Evolutionary conservation across 2,329 filamentous ascomycete genomes (phyloP), one percentile per base, ranked within the genome.

Genomic region (Penicillium sp.): DNA sequence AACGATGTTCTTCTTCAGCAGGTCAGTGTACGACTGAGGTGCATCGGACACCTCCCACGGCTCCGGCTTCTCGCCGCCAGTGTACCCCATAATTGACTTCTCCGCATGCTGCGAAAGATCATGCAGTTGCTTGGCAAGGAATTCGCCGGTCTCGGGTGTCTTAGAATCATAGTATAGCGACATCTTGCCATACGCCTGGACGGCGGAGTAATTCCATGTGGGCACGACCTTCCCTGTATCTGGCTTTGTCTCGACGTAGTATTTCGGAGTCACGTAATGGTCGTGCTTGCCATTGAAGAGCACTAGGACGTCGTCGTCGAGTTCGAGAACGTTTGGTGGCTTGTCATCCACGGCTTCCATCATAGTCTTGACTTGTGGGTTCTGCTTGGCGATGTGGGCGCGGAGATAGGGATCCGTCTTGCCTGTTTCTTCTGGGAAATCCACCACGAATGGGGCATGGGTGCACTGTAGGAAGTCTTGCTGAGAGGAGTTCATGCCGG

Each of bases 161-260:
- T 77, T 77, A 7, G 79, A 65, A 57, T 88, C 82, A 57, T 74
- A 80, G 61, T 80, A 83, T 8, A 88, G 72, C 0, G 62, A 82
- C 1, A 82, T 82, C 1, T 71, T 78, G 1, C 87, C 87, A 63
- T 89, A 89, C 0, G 78, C 84, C 70, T 89, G 85, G 0, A 79
- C 85, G 0, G 86, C 85, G 0, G 83, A 78, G 65, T 89, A 89
- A 70, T 89, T 85, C 87, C 86, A 89, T 0, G 86, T 89, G 1
- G 86, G 86, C 6, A 88, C 86, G 0, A 88, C 86, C 65, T 89
- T 89, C 25, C 81, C 86, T 0, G 81, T 85, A 0, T 66, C 67
- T 0, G 86, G 86, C 69, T 89, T 89, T 1, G 86, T 89, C 60
- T 85, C 79, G 23, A 74, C 77, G 74, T 89, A 89, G 71, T 87